Percentiles rank a stretch among this genome's conserved stretches.
Conservation (phyloP, 2,329 filamentous ascomycete genomes). For the Fusarium nelsonii region DNA sequence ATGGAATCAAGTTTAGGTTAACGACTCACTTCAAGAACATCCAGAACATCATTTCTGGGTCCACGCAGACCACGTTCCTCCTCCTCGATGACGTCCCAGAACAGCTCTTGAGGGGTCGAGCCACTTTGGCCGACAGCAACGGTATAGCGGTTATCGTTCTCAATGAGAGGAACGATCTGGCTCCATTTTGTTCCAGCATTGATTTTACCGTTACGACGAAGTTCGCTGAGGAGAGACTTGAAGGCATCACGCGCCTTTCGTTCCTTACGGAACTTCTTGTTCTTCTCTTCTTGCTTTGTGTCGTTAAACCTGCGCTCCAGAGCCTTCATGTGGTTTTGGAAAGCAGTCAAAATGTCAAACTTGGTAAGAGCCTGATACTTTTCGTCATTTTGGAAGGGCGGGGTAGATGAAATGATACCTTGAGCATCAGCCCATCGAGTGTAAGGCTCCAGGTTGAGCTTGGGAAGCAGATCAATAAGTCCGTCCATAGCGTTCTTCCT, state of each 20-base stretch:
- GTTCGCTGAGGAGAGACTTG: conserved; percentile 77
- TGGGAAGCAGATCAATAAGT: conserved; percentile 80
- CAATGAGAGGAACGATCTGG: conserved; percentile 79
- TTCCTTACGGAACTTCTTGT: conserved; percentile 81
- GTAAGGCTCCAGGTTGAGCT: conserved; percentile 88
- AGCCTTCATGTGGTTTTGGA: conserved; percentile 94
- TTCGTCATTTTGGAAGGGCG: conserved; percentile 81
- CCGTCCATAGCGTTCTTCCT: conserved; percentile 88
- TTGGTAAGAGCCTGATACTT: conserved; percentile 89
- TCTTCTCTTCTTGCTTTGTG: conserved; percentile 87
- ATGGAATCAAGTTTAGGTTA: not conserved
- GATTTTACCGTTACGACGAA: conserved; percentile 82
- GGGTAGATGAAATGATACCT: conserved; percentile 80
- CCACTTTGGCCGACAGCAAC: conserved; percentile 86
- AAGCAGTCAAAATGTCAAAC: conserved; percentile 90
- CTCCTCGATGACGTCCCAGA: conserved; percentile 96
- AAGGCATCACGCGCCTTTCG: conserved; percentile 89
- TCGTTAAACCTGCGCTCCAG: conserved; percentile 94
- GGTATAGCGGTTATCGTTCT: conserved; percentile 84
- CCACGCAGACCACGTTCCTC: conserved; percentile 89
- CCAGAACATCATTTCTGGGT: conserved; percentile 84
- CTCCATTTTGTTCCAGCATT: conserved; percentile 93
- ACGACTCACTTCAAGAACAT: conserved; percentile 83
- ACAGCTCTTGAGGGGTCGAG: conserved; percentile 88
- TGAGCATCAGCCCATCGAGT: conserved; percentile 95